Percentiles rank a stretch among this genome's conserved stretches.
Conservation (phyloP, 768 basidiomycete genomes). For the Pleurotus platypus region DNA sequence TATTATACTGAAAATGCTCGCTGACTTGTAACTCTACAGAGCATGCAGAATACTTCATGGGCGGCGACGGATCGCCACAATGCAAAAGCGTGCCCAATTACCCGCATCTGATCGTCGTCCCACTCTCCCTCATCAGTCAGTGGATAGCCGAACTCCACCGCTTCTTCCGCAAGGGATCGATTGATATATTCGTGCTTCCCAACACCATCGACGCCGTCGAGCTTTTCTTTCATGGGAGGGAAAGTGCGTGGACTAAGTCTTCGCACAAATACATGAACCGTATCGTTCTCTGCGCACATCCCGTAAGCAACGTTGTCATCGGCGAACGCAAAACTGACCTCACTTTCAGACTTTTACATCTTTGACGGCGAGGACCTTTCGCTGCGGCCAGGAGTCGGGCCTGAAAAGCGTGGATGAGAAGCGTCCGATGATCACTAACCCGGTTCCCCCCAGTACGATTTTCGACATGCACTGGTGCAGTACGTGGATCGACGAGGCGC, state of each 20-base stretch:
- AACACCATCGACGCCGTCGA: neutral
- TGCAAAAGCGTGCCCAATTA: neutral
- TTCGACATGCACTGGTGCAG: too few species aligned
- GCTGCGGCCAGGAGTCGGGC: too few species aligned
- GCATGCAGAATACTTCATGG: neutral
- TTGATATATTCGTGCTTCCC: constrained; percentile 10
- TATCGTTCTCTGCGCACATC: neutral
- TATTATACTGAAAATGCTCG: neutral
- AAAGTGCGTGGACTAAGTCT: neutral
- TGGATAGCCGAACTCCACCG: constrained; percentile 16
- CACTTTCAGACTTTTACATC: too few species aligned
- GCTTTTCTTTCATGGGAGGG: neutral
- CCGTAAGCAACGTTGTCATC: neutral
- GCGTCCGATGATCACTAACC: too few species aligned
- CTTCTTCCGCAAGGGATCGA: constrained; percentile 5
- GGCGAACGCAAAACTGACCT: neutral
- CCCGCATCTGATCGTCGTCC: constrained; percentile 19
- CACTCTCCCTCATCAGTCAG: constrained; percentile 16
- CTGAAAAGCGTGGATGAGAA: too few species aligned
- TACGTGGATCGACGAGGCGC: too few species aligned
- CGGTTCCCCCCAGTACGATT: too few species aligned
- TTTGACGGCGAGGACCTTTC: too few species aligned
- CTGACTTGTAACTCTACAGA: neutral
- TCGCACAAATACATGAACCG: neutral
- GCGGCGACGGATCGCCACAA: neutral